Evolutionary conservation across 371 early-diverging fungal species (phyloP), one percentile per base, ranked within the genome.

Genomic region (Haplosporangium sp.): DNA sequence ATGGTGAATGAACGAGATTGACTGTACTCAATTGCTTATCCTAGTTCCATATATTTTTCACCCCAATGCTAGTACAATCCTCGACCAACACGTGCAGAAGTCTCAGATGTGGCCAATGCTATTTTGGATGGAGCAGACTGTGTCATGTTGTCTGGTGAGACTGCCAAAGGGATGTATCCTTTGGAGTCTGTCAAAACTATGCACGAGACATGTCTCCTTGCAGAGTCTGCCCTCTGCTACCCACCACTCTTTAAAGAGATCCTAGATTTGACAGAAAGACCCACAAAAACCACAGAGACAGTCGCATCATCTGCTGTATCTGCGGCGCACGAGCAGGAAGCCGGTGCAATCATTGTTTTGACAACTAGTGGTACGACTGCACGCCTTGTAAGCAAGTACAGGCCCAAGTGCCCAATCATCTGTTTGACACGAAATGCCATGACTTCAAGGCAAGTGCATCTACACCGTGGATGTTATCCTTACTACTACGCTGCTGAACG

Each of bases 91-190:
- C 93, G 99, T 81, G 97, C 99, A 53, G 99, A 99, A 77, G 96
- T 96, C n/a, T 96, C 95, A 39, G 99, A 99, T 85, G 97, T 99
- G 53, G 97, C 98, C 56, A 97, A 98, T 85, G 99, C 99, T 40
- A 92, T 98, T 15, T 78, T 96, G 65, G 97, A 97, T 84, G 98
- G 97, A 65, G 94, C 96, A 56, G 98, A 97, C 87, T 92, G 96
- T 69, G 97, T 98, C 68, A 99, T 99, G 99, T 88, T 98, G 67
- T 96, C 96, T 44, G 79, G 79, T 73, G 99, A 99, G 85, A 98
- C 98, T 1, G 99, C 99, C 73, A 94, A 94, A 82, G 99, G 92
- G 47, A 59, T 76, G 63, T 94, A 96, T 83, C 91, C 93, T 53
- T 65, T 92, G 72, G 90, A 94, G 74, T 90, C 94, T 13, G 94